phyloP scores from a whole-genome alignment of 306 rosid species.

The Malus orientalis region DNA sequence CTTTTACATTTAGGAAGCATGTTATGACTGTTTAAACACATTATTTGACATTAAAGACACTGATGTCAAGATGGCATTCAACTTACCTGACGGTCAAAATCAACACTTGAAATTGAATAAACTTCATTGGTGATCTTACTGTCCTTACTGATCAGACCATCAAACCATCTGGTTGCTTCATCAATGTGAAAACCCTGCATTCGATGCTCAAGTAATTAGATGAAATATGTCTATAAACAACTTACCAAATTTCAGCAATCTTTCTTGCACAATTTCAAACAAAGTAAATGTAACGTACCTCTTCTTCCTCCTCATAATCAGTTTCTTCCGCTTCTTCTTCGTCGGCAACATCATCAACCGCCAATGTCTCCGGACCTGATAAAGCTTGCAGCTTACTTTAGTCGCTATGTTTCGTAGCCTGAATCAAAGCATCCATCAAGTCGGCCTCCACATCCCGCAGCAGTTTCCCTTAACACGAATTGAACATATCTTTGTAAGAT shows the following conservation, averaged over 20 bases:
- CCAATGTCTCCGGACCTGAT: conserved; percentile 26
- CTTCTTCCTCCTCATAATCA: conserved; percentile 50
- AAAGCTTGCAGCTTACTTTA: conserved; percentile 52
- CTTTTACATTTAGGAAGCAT: neutral
- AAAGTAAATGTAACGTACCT: conserved; percentile 27
- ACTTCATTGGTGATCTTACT: conserved; percentile 62
- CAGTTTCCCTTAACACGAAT: conserved; percentile 55
- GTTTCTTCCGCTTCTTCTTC: conserved; percentile 26
- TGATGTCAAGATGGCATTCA: neutral
- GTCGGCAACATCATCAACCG: conserved; percentile 28
- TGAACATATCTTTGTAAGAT: neutral
- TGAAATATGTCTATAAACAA: neutral
- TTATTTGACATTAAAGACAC: neutral
- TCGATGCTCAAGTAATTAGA: conserved; percentile 11
- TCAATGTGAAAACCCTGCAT: conserved; percentile 45
- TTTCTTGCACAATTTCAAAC: neutral
- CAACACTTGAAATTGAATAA: conserved; percentile 68
- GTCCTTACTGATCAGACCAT: conserved; percentile 70
- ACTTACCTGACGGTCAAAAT: conserved; percentile 84
- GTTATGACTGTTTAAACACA: neutral
- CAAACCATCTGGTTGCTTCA: conserved; percentile 61
- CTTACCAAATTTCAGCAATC: neutral
- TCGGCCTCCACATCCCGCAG: conserved; percentile 64
- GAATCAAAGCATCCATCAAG: conserved; percentile 69
- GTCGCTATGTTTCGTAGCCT: conserved; percentile 65